These are phyloP conservation scores for Pseudogymnoascus sp. DNA, from an alignment of 2,329 filamentous ascomycete genomes.

Conservation along the genomic window DNA sequence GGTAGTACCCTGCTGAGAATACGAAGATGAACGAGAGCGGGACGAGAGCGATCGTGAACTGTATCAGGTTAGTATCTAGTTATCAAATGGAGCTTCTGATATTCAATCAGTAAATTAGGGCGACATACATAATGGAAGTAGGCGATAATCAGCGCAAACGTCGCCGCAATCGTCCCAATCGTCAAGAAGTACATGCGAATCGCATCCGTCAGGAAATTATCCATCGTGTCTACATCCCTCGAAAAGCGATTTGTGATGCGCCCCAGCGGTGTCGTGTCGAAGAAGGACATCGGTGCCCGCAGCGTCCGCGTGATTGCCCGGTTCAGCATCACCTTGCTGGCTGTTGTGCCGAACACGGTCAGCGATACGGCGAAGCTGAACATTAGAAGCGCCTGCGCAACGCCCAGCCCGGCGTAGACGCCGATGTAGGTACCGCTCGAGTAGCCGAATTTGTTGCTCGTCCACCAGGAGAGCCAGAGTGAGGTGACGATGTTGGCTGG, in stretches of 20 bases:
- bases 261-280: conserved; percentile 91
- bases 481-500: conserved; percentile 74
- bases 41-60: conserved; percentile 53
- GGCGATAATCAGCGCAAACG: conserved; percentile 87
- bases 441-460: conserved; percentile 65
- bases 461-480: conserved; percentile 94
- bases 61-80: conserved; percentile 15
- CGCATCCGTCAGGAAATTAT: conserved; percentile 81
- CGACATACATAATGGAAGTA: conserved; percentile 67
- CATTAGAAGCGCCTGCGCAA: conserved; percentile 63
- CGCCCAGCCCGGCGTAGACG: conserved; percentile 64
- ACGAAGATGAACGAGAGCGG: conserved; percentile 71
- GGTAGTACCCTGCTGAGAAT: conserved; percentile 79
- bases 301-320: conserved; percentile 70
- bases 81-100: conserved; percentile 27
- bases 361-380: conserved; percentile 75
- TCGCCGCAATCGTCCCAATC: conserved; percentile 70
- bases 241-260: conserved; percentile 96
- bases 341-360: conserved; percentile 70
- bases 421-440: conserved; percentile 65
- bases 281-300: conserved; percentile 79
- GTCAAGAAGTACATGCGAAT: conserved; percentile 92
- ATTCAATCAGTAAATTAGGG: background rate
- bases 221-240: conserved; percentile 93
- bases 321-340: conserved; percentile 76